Percentiles rank a stretch among this genome's conserved stretches.
Conservation (phyloP, 2,329 filamentous ascomycete genomes). For the Stagonosporopsis chrysanthemi region DNA sequence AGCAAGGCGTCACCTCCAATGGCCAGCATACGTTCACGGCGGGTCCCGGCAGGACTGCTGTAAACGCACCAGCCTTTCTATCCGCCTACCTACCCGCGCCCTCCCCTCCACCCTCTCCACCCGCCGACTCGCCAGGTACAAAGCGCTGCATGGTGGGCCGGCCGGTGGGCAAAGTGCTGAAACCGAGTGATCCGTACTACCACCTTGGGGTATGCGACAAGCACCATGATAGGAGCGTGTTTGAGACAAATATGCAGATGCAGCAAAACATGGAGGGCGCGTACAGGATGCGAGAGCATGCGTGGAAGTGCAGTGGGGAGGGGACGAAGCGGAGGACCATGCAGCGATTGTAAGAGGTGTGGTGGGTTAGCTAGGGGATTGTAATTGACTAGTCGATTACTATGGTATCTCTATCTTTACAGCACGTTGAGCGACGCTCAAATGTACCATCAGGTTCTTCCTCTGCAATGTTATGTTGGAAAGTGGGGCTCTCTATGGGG, state of each 20-base stretch:
- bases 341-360: neutral
- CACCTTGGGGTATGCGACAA: neutral
- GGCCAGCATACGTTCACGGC: too few relatives aligned
- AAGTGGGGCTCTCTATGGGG: neutral
- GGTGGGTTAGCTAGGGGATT: neutral
- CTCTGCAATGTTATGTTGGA: neutral
- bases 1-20: neutral
- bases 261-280: neutral
- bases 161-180: neutral
- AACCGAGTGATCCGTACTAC: neutral
- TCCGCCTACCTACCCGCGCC: neutral
- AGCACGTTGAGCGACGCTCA: neutral
- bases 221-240: neutral
- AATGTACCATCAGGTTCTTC: slow-evolving; percentile 2
- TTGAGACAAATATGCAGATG: neutral
- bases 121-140: neutral
- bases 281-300: neutral
- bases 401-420: slow-evolving; percentile 17
- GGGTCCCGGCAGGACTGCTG: neutral
- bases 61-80: too few relatives aligned
- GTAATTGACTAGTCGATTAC: slow-evolving; percentile 1
- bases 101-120: neutral
- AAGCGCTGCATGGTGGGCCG: neutral
- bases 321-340: neutral
- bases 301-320: slow-evolving; percentile 1